These are phyloP conservation scores for Barbatosphaeria neglecta DNA, from an alignment of 495 filamentous ascomycete genomes.

Conservation along the genomic window DNA sequence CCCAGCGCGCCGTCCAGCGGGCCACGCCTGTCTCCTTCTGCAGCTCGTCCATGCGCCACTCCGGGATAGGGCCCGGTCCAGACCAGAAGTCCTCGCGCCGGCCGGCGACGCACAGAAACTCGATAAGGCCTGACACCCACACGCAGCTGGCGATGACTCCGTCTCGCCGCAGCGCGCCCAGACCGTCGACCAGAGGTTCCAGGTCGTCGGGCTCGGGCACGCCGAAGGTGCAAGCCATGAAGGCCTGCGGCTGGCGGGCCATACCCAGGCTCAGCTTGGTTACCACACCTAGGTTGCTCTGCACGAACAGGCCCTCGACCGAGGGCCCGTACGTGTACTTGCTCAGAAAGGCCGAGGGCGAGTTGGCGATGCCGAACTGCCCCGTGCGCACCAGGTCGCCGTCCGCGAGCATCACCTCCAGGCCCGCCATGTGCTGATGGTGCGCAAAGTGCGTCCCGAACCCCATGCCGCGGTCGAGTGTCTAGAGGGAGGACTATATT, in stretches of 20 bases:
- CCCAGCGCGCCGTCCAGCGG: conserved; percentile 35
- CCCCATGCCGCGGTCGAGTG: conserved; percentile 30
- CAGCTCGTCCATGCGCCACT: conserved; percentile 31
- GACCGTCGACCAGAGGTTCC: conserved; percentile 25
- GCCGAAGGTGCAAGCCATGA: conserved; percentile 37
- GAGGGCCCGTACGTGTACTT: conserved; percentile 37
- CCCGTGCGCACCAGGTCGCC: conserved; percentile 38
- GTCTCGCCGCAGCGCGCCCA: conserved; percentile 25
- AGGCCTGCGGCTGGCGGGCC: conserved; percentile 35
- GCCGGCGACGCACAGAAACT: conserved; percentile 36
- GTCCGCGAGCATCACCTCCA: conserved; percentile 39
- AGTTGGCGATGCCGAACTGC: conserved; percentile 33
- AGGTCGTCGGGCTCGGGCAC: conserved; percentile 36
- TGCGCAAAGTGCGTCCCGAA: conserved; percentile 38
- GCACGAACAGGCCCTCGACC: conserved; percentile 37
- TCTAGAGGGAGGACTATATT: no score
- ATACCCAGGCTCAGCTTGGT: conserved; percentile 38
- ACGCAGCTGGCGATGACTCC: conserved; percentile 25
- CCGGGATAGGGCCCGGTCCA: conserved; percentile 32
- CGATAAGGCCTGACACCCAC: conserved; percentile 34
- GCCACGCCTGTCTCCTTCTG: conserved; percentile 29
- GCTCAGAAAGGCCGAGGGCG: conserved; percentile 29
- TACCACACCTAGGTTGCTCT: conserved; percentile 37
- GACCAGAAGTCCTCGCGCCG: conserved; percentile 32
- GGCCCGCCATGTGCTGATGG: conserved; percentile 32